These are phyloP conservation scores for Aspergillus ruber DNA, from an alignment of 2,329 filamentous ascomycete species.

Conservation along the genomic window DNA sequence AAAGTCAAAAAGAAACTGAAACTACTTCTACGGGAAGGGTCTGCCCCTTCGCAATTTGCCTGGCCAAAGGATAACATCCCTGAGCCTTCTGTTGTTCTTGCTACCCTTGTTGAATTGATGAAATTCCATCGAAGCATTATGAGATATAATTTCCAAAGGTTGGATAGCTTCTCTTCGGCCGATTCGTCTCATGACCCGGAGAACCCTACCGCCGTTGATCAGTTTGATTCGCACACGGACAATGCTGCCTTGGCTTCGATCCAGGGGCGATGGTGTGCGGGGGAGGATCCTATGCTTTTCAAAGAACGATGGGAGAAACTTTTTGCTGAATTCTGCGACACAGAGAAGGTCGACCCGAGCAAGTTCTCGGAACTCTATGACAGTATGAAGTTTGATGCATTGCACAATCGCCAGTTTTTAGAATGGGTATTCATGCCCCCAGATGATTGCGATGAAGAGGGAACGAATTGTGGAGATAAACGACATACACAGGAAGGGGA, in stretches of 20 bases:
- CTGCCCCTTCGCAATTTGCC: conserved; percentile 91
- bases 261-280: conserved; percentile 90
- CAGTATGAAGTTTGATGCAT: conserved; percentile 98
- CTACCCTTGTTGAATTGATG: conserved; percentile 90
- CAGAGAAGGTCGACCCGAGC: conserved; percentile 95
- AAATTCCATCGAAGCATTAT: conserved; percentile 94
- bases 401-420: conserved; percentile 92
- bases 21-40: conserved; percentile 81
- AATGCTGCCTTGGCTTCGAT: conserved; percentile 60
- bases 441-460: conserved; percentile 68
- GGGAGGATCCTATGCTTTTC: conserved; percentile 90
- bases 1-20: conserved; percentile 99
- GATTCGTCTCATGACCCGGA: conserved; percentile 8
- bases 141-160: conserved; percentile 82
- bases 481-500: conserved; percentile 15
- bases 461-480: conserved; percentile 28
- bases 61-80: conserved; percentile 90
- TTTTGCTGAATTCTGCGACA: conserved; percentile 92
- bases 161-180: conserved; percentile 50
- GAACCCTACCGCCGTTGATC: conserved; percentile 2
- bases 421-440: conserved; percentile 96
- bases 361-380: conserved; percentile 98
- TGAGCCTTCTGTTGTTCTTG: conserved; percentile 87
- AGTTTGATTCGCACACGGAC: conserved; percentile 17
- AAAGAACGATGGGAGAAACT: conserved; percentile 97